Conservation (phyloP, 2,329 filamentous ascomycete genomes). For the Venturia nashicola region DNA sequence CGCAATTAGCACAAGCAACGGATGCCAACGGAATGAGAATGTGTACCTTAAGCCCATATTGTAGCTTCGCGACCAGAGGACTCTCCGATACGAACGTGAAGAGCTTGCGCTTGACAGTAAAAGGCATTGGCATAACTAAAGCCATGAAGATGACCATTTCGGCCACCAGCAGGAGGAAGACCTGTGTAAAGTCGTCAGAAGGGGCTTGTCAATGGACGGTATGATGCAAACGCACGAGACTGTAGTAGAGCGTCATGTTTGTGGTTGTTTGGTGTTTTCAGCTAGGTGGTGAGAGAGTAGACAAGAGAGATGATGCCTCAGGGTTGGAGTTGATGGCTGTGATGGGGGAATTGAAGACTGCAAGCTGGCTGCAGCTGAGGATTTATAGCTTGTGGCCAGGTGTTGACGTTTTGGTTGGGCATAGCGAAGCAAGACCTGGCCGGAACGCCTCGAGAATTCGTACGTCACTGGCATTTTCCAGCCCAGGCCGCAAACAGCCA, state of each 20-base stretch:
- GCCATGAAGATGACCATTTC: conserved; percentile 76
- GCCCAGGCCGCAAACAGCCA: not conserved
- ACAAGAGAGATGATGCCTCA: not conserved
- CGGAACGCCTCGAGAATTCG: not conserved
- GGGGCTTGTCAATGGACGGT: not conserved
- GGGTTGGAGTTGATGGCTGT: too few species aligned
- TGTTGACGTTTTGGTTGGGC: not conserved
- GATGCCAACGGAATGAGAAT: not conserved
- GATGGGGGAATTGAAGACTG: not conserved
- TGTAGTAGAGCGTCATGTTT: conserved; percentile 60
- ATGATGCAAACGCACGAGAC: conserved; percentile 37
- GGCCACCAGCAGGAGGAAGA: conserved; percentile 69
- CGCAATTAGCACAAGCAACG: not conserved
- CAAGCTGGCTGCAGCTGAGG: not conserved
- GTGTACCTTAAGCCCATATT: conserved; percentile 83
- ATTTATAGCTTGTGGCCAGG: not conserved
- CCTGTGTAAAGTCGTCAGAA: conserved; percentile 36
- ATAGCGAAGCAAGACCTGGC: not conserved
- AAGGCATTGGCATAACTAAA: conserved; percentile 78
- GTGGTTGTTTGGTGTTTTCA: conserved; percentile 14
- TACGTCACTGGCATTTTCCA: not conserved
- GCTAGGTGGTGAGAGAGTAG: not conserved
- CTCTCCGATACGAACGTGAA: conserved; percentile 95
- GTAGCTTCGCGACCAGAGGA: conserved; percentile 73
- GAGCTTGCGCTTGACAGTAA: conserved; percentile 70